Evolutionary conservation across 2,329 filamentous ascomycete species (phyloP).

Genomic region (Monosporascus sp.): DNA sequence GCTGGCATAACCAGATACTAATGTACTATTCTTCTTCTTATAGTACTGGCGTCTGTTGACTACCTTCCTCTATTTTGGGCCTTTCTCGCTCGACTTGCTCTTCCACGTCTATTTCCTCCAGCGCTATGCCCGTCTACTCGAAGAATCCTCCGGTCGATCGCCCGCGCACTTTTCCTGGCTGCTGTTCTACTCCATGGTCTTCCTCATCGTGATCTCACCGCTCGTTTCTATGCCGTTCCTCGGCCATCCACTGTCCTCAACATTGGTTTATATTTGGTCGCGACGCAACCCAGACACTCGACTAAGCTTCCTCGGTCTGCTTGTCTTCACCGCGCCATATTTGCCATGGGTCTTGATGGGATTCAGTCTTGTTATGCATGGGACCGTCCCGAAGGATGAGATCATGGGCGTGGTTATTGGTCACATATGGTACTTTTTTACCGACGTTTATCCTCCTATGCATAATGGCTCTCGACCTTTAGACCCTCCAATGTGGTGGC

Average conservation of each 20-base stretch:
- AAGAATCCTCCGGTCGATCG: conserved; percentile 88
- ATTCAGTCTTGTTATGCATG: conserved; percentile 88
- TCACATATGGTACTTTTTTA: conserved; percentile 97
- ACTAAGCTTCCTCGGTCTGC: conserved; percentile 79
- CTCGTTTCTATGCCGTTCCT: conserved; percentile 89
- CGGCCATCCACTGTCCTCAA: conserved; percentile 87
- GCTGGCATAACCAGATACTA: conserved; percentile 4
- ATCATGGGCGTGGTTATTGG: conserved; percentile 92
- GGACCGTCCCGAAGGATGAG: conserved; percentile 87
- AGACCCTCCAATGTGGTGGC: conserved; percentile 88
- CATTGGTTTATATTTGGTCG: conserved; percentile 96
- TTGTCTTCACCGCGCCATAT: conserved; percentile 92
- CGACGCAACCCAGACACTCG: conserved; percentile 87
- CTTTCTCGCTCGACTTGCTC: conserved; percentile 85
- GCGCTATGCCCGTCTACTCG: conserved; percentile 88
- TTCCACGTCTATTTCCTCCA: conserved; percentile 99
- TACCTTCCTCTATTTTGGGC: conserved; percentile 96
- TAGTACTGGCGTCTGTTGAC: conserved; percentile 97
- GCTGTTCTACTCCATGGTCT: conserved; percentile 75
- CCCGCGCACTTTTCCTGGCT: conserved; percentile 95
- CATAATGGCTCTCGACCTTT: conserved; percentile 80
- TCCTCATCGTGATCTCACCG: conserved; percentile 76
- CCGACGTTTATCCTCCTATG: conserved; percentile 89
- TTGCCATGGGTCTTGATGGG: conserved; percentile 93
- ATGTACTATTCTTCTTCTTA: conserved; percentile 6